A percentile compares a stretch with the other conserved stretches of the same genome.
Conservation (phyloP, 495 filamentous ascomycete species). For the Friedmanniomyces simplex region DNA sequence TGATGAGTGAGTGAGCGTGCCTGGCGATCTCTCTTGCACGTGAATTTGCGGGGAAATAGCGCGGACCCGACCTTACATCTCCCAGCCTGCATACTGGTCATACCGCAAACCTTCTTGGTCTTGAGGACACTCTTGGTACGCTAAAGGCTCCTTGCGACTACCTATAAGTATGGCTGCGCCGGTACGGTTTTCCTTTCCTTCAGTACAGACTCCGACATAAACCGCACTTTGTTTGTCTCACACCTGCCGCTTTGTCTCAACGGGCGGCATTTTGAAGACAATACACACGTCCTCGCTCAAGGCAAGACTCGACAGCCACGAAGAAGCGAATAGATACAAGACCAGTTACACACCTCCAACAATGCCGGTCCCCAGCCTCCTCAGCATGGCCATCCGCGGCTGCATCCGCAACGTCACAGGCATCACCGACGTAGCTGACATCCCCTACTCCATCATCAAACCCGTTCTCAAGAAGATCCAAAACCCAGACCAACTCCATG, state of each 20-base stretch:
- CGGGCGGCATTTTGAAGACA: background rate
- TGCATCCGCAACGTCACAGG: slow-evolving; percentile 5
- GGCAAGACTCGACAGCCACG: background rate
- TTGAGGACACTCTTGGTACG: too few species aligned
- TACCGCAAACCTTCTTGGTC: background rate
- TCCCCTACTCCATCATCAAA: slow-evolving; percentile 50
- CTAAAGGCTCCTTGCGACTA: background rate
- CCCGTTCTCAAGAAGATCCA: slow-evolving; percentile 53
- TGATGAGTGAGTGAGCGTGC: background rate
- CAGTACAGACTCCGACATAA: background rate
- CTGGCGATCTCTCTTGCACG: background rate
- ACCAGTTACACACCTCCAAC: background rate
- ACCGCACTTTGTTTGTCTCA: background rate
- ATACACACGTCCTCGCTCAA: background rate
- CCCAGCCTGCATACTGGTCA: background rate
- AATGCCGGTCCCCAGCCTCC: slow-evolving; percentile 2
- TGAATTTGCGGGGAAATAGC: background rate
- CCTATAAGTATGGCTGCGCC: background rate
- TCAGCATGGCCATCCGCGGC: background rate
- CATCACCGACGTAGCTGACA: slow-evolving; percentile 52
- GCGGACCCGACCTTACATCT: too few species aligned
- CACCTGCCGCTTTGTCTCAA: background rate
- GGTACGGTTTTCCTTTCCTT: background rate
- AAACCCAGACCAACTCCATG: slow-evolving; percentile 53
- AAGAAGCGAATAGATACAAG: background rate